These are phyloP conservation scores for Ploettnerulaceae sp. DNA, from an alignment of 2,329 filamentous ascomycete genomes.

Conservation along the genomic window DNA sequence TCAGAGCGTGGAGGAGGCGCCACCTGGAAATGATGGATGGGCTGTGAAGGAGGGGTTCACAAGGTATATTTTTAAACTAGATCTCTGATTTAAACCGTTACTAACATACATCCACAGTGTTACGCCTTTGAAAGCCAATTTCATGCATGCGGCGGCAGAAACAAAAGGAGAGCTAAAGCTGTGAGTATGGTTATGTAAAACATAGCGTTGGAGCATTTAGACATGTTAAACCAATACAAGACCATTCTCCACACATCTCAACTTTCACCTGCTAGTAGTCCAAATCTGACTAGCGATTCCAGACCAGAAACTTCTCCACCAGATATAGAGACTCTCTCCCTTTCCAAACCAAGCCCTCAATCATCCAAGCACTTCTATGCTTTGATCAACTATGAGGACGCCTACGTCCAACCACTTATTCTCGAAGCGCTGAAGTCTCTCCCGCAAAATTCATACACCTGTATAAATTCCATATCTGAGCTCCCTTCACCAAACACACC, in stretches of 20 bases:
- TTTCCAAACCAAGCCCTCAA: constrained; percentile 11
- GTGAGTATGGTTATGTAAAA: constrained; percentile 55
- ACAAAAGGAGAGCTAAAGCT: constrained; percentile 71
- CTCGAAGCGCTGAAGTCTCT: constrained; percentile 64
- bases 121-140: constrained; percentile 87
- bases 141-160: constrained; percentile 68
- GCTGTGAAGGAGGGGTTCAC: constrained; percentile 82
- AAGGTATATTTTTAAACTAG: constrained; percentile 62
- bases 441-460: constrained; percentile 47
- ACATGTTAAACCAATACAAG: constrained; percentile 34
- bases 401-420: constrained; percentile 85
- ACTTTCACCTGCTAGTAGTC: neutral
- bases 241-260: constrained; percentile 4
- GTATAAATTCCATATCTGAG: constrained; percentile 47
- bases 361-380: constrained; percentile 51
- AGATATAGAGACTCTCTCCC: constrained; percentile 16
- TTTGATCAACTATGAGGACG: constrained; percentile 77
- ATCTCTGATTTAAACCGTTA: neutral
- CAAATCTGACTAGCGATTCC: constrained; percentile 25
- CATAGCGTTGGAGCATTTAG: constrained; percentile 32
- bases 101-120: constrained; percentile 51
- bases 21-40: constrained; percentile 88
- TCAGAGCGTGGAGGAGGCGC: constrained; percentile 73
- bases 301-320: constrained; percentile 17
- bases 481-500: constrained; percentile 21